Evolutionary conservation across 23 red algal genomes (phyloP).

Genomic region (Chondrus crispus): DNA sequence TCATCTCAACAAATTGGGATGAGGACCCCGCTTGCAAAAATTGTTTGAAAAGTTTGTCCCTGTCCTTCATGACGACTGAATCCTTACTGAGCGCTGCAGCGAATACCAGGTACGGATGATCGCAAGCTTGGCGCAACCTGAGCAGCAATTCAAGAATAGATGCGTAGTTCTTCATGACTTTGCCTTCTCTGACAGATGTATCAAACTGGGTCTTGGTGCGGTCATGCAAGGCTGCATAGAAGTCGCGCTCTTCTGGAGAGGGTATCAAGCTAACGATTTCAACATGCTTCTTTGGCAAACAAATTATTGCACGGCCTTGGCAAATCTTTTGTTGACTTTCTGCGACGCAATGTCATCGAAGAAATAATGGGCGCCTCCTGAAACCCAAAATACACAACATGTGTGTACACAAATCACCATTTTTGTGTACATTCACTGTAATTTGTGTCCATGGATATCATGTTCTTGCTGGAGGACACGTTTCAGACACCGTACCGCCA

Average conservation of each 20-base stretch:
- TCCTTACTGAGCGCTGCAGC: conserved; percentile 50
- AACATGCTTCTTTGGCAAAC: conserved; percentile 46
- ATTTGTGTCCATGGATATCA: conserved; percentile 91
- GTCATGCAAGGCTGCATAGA: conserved; percentile 57
- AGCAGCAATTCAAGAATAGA: conserved; percentile 68
- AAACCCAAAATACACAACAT: no score
- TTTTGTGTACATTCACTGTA: no score
- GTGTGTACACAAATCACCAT: no score
- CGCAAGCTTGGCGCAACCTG: conserved; percentile 62
- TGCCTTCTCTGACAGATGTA: conserved; percentile 36
- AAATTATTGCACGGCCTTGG: conserved; percentile 29
- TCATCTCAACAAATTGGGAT: conserved; percentile 43
- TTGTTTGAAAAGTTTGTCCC: conserved; percentile 51
- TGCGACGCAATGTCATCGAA: conserved; percentile 58
- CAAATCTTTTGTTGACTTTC: conserved; percentile 30
- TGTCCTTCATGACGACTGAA: conserved; percentile 42
- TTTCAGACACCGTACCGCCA: conserved; percentile 54
- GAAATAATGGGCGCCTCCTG: no score
- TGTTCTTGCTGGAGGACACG: conserved; percentile 69
- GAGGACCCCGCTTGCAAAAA: conserved; percentile 51
- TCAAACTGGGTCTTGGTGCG: conserved; percentile 46
- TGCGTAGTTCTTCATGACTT: conserved; percentile 63
- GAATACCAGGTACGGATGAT: conserved; percentile 70
- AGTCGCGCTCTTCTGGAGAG: conserved; percentile 52
- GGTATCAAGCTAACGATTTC: conserved; percentile 15